Evolutionary conservation across 805 yeast species (phyloP).

Genomic region (Wickerhamiella bombiphila): DNA sequence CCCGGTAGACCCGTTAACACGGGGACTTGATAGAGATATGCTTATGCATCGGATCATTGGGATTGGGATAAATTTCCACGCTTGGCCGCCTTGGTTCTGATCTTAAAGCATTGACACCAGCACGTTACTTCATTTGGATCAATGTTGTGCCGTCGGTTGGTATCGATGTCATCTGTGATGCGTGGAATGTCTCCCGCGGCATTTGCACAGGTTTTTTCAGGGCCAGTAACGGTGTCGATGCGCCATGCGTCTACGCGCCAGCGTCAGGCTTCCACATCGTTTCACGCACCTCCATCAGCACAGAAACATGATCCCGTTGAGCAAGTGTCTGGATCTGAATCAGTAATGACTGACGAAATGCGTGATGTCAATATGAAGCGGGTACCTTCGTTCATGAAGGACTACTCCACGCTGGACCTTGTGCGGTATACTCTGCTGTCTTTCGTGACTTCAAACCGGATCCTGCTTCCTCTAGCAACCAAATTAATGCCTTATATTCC

Average conservation of each 20-base stretch:
- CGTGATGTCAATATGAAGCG: not conserved
- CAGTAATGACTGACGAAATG: not conserved
- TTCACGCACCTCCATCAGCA: conserved; percentile 13
- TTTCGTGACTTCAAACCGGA: conserved; percentile 23
- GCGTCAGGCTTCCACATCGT: conserved; percentile 14
- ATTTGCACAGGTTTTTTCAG: too few species aligned
- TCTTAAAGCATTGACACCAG: too few species aligned
- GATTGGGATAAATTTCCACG: too few species aligned
- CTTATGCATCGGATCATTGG: too few species aligned
- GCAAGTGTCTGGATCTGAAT: not conserved
- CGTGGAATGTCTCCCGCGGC: too few species aligned
- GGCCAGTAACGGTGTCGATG: too few species aligned
- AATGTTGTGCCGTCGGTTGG: too few species aligned
- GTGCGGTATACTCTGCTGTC: conserved; percentile 21
- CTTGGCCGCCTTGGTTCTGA: too few species aligned
- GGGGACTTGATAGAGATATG: too few species aligned
- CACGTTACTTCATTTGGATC: too few species aligned
- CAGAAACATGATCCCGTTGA: not conserved
- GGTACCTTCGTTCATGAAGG: conserved; percentile 17
- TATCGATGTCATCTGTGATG: too few species aligned
- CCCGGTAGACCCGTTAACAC: too few species aligned
- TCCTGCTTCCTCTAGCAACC: conserved; percentile 21
- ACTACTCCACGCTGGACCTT: conserved; percentile 18
- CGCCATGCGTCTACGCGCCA: conserved; percentile 16
- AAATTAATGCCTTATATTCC: conserved; percentile 34